These are phyloP conservation scores for Tagetes erecta DNA, from an alignment of 129 eudicot genomes.

Conservation along the genomic window DNA sequence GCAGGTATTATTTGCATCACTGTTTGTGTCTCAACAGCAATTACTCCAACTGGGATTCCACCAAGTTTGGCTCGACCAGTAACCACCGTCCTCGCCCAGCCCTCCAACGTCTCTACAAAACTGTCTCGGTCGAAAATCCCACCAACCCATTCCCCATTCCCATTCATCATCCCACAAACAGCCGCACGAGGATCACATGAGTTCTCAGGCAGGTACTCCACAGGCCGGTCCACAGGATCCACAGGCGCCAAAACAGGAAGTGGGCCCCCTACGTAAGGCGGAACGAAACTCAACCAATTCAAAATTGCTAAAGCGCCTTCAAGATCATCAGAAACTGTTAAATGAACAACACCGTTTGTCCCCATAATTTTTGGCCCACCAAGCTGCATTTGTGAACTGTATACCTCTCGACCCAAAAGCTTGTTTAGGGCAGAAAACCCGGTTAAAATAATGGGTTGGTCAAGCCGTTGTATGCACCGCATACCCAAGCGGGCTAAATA, in stretches of 20 bases:
- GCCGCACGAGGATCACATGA: conserved; percentile 97
- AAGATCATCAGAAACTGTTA: conserved; percentile 87
- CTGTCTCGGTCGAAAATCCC: conserved; percentile 87
- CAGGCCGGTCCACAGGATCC: conserved; percentile 77
- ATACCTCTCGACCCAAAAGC: conserved; percentile 94
- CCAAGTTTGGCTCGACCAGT: conserved; percentile 97
- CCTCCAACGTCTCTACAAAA: conserved; percentile 90
- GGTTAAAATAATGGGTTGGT: conserved; percentile 90
- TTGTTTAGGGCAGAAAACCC: conserved; percentile 96
- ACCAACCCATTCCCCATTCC: conserved; percentile 71
- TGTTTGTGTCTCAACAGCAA: conserved; percentile 95
- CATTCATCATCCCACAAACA: conserved; percentile 61
- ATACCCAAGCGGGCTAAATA: conserved; percentile 96
- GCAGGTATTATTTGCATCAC: conserved; percentile 98
- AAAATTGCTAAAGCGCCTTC: conserved; percentile 86
- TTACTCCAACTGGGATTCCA: conserved; percentile 91
- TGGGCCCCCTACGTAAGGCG: conserved; percentile 78
- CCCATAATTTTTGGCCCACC: conserved; percentile 99
- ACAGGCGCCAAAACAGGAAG: conserved; percentile 73
- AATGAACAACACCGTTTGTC: conserved; percentile 94
- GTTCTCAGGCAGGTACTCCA: conserved; percentile 79
- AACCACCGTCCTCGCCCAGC: conserved; percentile 98
- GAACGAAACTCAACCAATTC: conserved; percentile 92
- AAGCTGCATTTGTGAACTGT: conserved; percentile 99
- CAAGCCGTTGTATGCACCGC: conserved; percentile 96